phyloP scores from a whole-genome alignment of 805 yeast species.

The Metschnikowia koreensis region DNA sequence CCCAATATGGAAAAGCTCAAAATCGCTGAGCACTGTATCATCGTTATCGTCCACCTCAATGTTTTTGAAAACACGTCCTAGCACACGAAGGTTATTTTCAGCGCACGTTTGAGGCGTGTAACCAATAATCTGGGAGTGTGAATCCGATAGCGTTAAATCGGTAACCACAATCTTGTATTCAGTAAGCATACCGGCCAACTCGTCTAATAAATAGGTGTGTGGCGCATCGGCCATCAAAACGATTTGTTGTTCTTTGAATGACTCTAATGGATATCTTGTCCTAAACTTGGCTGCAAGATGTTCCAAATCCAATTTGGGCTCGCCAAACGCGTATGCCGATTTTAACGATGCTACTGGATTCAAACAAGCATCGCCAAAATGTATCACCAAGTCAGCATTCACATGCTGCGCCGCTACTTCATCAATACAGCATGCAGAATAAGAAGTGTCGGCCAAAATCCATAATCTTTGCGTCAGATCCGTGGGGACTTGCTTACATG shows the following conservation, averaged over 20 bases:
- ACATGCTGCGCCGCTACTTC: conserved; percentile 97
- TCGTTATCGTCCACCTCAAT: conserved; percentile 23
- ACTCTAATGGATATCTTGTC: conserved; percentile 36
- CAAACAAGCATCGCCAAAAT: conserved; percentile 93
- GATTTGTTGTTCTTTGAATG: conserved; percentile 36
- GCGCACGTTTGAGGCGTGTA: conserved; percentile 23
- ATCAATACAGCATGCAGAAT: conserved; percentile 93
- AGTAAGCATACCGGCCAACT: conserved; percentile 36
- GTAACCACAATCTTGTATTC: conserved; percentile 27
- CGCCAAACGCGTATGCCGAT: conserved; percentile 78
- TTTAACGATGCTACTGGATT: conserved; percentile 73
- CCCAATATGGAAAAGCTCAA: conserved; percentile 66
- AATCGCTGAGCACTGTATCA: conserved; percentile 39
- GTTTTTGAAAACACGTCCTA: conserved; percentile 22
- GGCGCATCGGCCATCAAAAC: conserved; percentile 77
- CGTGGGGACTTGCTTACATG: background rate
- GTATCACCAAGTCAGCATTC: conserved; percentile 77
- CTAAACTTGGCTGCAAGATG: conserved; percentile 40
- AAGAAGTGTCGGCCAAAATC: conserved; percentile 93
- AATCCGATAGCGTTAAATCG: conserved; percentile 29
- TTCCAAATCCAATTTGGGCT: conserved; percentile 51
- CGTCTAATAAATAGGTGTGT: conserved; percentile 45
- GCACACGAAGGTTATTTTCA: conserved; percentile 2
- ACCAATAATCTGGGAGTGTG: conserved; percentile 44
- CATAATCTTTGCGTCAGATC: conserved; percentile 48